Conservation (phyloP, 331 rosid genomes). For the Malus hybrid region DNA sequence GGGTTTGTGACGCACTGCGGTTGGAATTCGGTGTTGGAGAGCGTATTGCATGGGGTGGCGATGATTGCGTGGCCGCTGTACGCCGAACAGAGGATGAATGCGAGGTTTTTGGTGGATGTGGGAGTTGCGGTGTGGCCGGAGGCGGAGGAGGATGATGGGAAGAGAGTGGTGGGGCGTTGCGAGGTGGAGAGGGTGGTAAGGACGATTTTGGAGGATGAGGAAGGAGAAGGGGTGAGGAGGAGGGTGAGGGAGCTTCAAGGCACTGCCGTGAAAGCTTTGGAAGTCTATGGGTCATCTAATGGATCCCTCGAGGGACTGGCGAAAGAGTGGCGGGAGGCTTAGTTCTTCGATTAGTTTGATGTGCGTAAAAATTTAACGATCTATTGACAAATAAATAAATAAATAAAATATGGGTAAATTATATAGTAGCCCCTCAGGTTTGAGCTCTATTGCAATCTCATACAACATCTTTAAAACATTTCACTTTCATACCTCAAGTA, state of each 20-base stretch:
- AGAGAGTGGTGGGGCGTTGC: neutral
- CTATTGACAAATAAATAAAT: neutral
- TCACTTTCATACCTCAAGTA: too few species aligned
- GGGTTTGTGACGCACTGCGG: slow-evolving; percentile 4
- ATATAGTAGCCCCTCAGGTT: too few species aligned
- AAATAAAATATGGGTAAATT: too few species aligned
- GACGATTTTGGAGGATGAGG: neutral
- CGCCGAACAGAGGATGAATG: slow-evolving; percentile 3
- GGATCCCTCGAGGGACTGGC: neutral
- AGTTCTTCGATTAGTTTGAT: neutral
- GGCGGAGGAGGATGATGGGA: neutral
- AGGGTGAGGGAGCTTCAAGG: neutral
- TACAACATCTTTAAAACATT: too few species aligned
- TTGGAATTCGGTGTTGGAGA: slow-evolving; percentile 9
- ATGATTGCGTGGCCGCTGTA: slow-evolving; percentile 9
- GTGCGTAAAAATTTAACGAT: neutral
- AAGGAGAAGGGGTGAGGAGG: neutral
- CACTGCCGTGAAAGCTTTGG: neutral
- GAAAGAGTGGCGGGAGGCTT: neutral
- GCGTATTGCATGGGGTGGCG: neutral
- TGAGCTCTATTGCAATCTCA: too few species aligned
- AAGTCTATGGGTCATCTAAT: neutral
- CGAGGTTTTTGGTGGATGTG: neutral
- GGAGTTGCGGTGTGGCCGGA: neutral
- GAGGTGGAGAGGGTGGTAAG: slow-evolving; percentile 6